phyloP scores from a whole-genome alignment of 2,329 filamentous ascomycete genomes.

The Aspergillus cejpii region DNA sequence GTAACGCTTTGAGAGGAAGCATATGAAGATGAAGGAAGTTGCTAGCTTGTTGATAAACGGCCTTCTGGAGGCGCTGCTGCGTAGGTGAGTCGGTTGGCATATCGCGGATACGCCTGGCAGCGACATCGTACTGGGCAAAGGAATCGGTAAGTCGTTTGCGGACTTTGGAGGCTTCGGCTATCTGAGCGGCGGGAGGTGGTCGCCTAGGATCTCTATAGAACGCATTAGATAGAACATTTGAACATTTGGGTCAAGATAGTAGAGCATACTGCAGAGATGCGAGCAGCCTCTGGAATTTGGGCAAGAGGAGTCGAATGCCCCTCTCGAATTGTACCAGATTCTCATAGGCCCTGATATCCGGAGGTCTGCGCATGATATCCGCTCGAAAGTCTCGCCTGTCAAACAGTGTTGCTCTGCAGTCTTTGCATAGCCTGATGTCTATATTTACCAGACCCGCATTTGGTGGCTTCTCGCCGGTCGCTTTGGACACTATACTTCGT shows the following conservation, averaged over 20 bases:
- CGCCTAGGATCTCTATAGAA: conserved; percentile 54
- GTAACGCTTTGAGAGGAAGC: conserved; percentile 73
- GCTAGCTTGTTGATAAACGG: conserved; percentile 74
- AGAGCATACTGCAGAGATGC: conserved; percentile 57
- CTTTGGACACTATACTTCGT: conserved; percentile 30
- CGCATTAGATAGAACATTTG: too few species aligned
- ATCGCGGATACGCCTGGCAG: conserved; percentile 73
- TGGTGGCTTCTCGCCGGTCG: conserved; percentile 40
- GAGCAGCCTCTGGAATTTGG: conserved; percentile 74
- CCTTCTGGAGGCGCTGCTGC: conserved; percentile 68
- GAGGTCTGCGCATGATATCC: conserved; percentile 60
- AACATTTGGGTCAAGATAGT: neutral
- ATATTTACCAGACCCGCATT: conserved; percentile 56
- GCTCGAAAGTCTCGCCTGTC: conserved; percentile 69
- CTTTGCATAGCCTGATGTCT: conserved; percentile 85
- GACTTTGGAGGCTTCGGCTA: conserved; percentile 79
- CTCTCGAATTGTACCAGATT: conserved; percentile 81
- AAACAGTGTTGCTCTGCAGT: conserved; percentile 69
- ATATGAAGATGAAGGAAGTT: conserved; percentile 83
- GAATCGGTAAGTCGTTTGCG: conserved; percentile 84
- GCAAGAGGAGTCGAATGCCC: conserved; percentile 73
- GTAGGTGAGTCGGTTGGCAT: conserved; percentile 65
- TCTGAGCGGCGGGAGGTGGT: conserved; percentile 60
- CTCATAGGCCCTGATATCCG: conserved; percentile 73
- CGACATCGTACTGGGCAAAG: conserved; percentile 78